These are phyloP conservation scores for Tetrahymena elliotti DNA, from an alignment of 73 alveolate species.

Conservation along the genomic window DNA sequence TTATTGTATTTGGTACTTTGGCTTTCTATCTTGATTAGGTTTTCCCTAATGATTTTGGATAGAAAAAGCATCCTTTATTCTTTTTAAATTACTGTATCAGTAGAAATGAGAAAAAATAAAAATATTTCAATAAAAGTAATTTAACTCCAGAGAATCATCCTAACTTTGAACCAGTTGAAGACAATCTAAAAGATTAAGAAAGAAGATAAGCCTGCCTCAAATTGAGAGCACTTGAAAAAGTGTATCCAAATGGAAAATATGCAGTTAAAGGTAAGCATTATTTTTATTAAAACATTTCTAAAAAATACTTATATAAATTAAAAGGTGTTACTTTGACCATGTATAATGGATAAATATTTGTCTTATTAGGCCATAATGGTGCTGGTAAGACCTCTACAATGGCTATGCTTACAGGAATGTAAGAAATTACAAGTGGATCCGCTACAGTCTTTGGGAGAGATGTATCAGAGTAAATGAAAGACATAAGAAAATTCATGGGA, in stretches of 20 bases:
- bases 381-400: slow-evolving; percentile 44
- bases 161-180: neutral
- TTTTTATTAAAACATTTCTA: no score
- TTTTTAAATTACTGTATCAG: neutral
- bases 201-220: neutral
- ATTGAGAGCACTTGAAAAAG: slow-evolving; percentile 4
- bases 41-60: slow-evolving; percentile 64
- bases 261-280: neutral
- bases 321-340: neutral
- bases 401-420: slow-evolving; percentile 35
- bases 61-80: slow-evolving; percentile 57
- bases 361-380: slow-evolving; percentile 41
- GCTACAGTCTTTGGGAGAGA: slow-evolving; percentile 15
- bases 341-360: slow-evolving; percentile 32
- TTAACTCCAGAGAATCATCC: slow-evolving; percentile 20
- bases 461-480: slow-evolving; percentile 35
- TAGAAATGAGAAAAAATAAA: neutral
- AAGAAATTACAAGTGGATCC: slow-evolving; percentile 25
- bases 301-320: no score
- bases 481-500: slow-evolving; percentile 77
- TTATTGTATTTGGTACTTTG: slow-evolving; percentile 31
- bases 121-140: neutral
- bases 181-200: neutral
- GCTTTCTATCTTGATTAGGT: slow-evolving; percentile 64
- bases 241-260: slow-evolving; percentile 18